Evolutionary conservation across 176 grass and related monocot genomes (phyloP), one percentile per base, ranked within the genome.

Genomic region (Triticum timopheevii): DNA sequence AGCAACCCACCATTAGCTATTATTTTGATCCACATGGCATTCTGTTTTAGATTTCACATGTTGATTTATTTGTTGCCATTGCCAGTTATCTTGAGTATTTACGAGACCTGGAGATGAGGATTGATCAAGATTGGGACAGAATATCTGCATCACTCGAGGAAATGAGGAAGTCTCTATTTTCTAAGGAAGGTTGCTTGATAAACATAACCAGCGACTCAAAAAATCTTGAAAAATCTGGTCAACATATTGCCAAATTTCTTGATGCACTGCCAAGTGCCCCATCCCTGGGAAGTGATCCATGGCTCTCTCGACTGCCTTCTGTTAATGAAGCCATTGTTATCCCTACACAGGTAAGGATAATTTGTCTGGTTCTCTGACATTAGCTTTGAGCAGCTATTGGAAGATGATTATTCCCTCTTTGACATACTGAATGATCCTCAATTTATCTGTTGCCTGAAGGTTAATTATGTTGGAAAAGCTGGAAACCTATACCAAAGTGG

Each of bases 401-500:
- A 52, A 84, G 35, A 88, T 81, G 63, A 58, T 25, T 50, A 52
- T 30, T 76, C 73, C 44, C 42, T 80, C 36, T 0, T 42, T 58
- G n/a, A 22, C 42, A 73, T 47, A 73, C 6, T 82, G 25, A 85
- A 52, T 47, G 77, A 22, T 76, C 35, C 10, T 58, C 45, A 86
- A 84, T 73, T 69, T 83, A 63, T 87, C 69, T 76, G 73, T 79
- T 87, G 44, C 86, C 50, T 91, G 61, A 75, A 99, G 94, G 97
- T 99, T 76, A 99, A 99, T 85, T 99, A 99, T 94, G 94, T 99
- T 84, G 97, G 97, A 54, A 99, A 99, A 88, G 94, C 97, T 71
- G 92, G 88, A 82, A 94, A 96, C 75, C 80, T 99, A 68, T 99
- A 94, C 78, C 92, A 94, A 90, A 88, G 89, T 82, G 97, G 97